phyloP scores from a whole-genome alignment of 441 rosid species.

The Adansonia gregorii region DNA sequence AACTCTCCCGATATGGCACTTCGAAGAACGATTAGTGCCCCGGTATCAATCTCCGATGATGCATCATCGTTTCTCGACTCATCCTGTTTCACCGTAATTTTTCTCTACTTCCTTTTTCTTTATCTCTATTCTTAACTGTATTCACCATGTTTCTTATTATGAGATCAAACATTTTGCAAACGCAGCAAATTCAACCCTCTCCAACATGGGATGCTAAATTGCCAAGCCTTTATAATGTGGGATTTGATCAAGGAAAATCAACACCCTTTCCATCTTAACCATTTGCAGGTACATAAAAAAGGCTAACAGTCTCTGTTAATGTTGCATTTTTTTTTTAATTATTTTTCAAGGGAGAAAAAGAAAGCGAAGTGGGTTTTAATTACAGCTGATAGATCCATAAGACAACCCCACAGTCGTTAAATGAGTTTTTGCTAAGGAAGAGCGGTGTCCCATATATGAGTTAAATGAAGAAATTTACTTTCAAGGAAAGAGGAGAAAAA shows the following conservation, averaged over 20 bases:
- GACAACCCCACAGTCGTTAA: constrained; percentile 48
- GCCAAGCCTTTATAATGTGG: constrained; percentile 64
- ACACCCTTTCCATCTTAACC: constrained; percentile 46
- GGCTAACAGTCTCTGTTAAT: constrained; percentile 29
- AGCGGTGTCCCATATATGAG: constrained; percentile 28
- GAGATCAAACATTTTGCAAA: too few relatives aligned
- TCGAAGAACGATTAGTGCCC: constrained; percentile 50
- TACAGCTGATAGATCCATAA: constrained; percentile 39
- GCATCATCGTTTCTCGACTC: constrained; percentile 42
- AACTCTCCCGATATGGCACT: constrained; percentile 48
- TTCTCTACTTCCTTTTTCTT: neutral
- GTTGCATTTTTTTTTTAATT: constrained; percentile 13
- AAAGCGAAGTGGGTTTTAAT: constrained; percentile 37
- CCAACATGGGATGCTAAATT: constrained; percentile 70
- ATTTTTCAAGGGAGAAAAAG: constrained; percentile 28
- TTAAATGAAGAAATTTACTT: constrained; percentile 37
- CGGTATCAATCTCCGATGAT: constrained; percentile 45
- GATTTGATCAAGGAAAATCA: constrained; percentile 56
- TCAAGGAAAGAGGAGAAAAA: neutral
- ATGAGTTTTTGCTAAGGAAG: constrained; percentile 37
- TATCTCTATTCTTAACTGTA: neutral
- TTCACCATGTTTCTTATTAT: constrained; percentile 10
- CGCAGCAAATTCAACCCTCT: constrained; percentile 54
- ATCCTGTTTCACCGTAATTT: constrained; percentile 56
- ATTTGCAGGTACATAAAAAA: constrained; percentile 46